Percentiles rank a stretch among this genome's conserved stretches.
Conservation (phyloP, 179 eudicot species). For the Beta lomatogona region DNA sequence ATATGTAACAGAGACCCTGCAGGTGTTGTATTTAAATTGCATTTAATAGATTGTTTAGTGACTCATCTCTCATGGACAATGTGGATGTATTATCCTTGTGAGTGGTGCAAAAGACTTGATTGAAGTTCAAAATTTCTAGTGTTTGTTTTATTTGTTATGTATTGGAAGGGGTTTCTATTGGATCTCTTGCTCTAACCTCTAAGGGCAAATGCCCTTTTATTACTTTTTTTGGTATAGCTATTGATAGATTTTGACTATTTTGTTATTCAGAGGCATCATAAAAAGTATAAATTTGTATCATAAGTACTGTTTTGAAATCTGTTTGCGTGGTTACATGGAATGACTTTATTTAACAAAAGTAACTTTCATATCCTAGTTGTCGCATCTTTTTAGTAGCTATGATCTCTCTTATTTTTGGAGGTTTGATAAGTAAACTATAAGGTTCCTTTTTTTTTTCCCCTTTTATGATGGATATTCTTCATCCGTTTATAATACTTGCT, state of each 20-base stretch:
- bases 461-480: not conserved
- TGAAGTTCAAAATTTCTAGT: not conserved
- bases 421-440: not conserved
- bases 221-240: not conserved
- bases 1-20: too few species aligned
- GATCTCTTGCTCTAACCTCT: not conserved
- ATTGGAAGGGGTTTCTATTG: not conserved
- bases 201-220: not conserved
- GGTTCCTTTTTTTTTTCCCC: not conserved
- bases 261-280: not conserved
- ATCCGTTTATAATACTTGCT: too few species aligned
- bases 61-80: not conserved
- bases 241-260: not conserved
- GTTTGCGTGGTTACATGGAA: too few species aligned
- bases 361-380: too few species aligned
- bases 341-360: too few species aligned
- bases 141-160: not conserved
- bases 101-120: not conserved
- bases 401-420: not conserved
- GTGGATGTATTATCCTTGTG: not conserved
- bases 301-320: too few species aligned
- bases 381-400: not conserved
- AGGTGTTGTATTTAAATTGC: too few species aligned
- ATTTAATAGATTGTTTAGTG: not conserved
- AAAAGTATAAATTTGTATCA: not conserved